Conservation (phyloP, 257 asterid species). For the Knoxia roxburghii region DNA sequence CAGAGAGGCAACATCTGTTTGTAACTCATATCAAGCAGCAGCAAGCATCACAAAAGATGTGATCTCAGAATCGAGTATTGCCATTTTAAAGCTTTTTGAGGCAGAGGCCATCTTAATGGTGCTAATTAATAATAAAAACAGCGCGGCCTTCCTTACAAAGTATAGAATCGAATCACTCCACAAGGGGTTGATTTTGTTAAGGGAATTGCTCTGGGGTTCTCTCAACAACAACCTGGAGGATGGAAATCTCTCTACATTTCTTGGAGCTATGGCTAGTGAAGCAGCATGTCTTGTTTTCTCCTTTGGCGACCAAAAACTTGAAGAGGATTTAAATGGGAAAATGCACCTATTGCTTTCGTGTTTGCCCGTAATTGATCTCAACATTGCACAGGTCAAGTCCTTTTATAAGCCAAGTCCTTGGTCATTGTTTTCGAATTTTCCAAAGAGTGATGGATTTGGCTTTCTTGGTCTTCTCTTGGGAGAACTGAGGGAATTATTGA, state of each 20-base stretch:
- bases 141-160: not conserved
- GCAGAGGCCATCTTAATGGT: not conserved
- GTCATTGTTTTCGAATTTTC: slow-evolving; percentile 6
- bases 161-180: not conserved
- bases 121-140: not conserved
- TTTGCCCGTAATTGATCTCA: not conserved
- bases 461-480: slow-evolving; percentile 7
- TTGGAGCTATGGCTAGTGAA: slow-evolving; percentile 2
- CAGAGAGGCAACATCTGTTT: not conserved
- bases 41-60: not conserved
- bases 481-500: slow-evolving; percentile 9
- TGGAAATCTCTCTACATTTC: not conserved
- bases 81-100: slow-evolving; percentile 4
- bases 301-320: not conserved
- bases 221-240: not conserved
- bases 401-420: not conserved
- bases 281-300: not conserved
- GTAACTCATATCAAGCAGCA: not conserved
- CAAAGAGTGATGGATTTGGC: slow-evolving; percentile 10
- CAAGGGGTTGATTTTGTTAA: not conserved
- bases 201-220: not conserved
- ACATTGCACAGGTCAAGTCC: not conserved
- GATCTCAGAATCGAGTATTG: not conserved
- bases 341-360: not conserved
- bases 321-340: not conserved